Evolutionary conservation across 768 basidiomycete genomes (phyloP), one percentile per base, ranked within the genome.

Genomic region (Cystobasidium onofrii): DNA sequence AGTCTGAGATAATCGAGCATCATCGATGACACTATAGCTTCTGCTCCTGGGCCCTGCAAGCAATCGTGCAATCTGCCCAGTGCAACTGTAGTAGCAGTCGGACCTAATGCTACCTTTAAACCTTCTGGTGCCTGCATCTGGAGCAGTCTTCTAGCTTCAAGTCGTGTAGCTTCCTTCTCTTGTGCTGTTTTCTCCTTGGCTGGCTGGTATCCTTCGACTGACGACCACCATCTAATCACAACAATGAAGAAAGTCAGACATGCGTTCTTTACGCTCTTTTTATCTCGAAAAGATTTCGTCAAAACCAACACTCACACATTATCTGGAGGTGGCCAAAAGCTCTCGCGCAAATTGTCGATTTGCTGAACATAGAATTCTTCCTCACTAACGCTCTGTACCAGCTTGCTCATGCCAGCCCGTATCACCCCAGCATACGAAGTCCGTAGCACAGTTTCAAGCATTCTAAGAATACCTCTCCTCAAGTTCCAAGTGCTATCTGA

Each of bases 121-220:
- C 72, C 72, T 61, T 73, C 70, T 10, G 75, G 72, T 12, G 72
- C 75, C 60, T 73, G 72, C 23, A 41, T 12, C 15, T 74, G 25
- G 15, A 75, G 34, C 39, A 75, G 33, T 23, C 60, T 27, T 29
- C 54, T 55, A 1, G 75, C 75, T 57, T 75, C 50, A 23, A 25
- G 36, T 12, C 75, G 70, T 23, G 74, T 75, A 18, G n/a, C 64
- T 62, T 75, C 62, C 55, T 75, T 75, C 29, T 73, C 64, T 31
- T 44, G 63, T 15, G 61, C 36, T 41, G 73, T 43, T 25, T 70
- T 36, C 23, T 27, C 52, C 34, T 54, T 3, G 9, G 31, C 54
- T 3, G 69, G 44, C 20, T 55, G 4, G 31, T 69, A 64, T 6
- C 55, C 54, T 15, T 52, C 33, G 3, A 71, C 25, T 10, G 54